phyloP scores from a whole-genome alignment of 2,329 filamentous ascomycete genomes.

The Fusarium phyllophilum region DNA sequence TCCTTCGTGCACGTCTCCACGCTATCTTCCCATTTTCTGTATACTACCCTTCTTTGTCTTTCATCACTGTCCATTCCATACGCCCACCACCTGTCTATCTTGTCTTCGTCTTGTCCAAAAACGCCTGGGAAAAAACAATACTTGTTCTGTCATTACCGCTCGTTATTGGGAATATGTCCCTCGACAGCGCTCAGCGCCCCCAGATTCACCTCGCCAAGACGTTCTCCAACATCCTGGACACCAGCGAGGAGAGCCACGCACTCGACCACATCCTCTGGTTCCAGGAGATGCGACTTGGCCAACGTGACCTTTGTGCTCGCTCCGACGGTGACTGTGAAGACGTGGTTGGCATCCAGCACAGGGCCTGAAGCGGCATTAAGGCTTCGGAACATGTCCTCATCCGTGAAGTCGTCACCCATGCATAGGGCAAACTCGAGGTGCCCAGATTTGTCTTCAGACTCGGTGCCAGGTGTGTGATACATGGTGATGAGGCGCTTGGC shows the following conservation, averaged over 20 bases:
- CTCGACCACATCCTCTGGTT: slow-evolving; percentile 88
- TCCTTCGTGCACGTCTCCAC: neutral
- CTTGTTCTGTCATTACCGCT: slow-evolving; percentile 30
- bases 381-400: slow-evolving; percentile 95
- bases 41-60: slow-evolving; percentile 2
- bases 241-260: slow-evolving; percentile 66
- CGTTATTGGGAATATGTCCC: slow-evolving; percentile 58
- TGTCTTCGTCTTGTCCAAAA: slow-evolving; percentile 36
- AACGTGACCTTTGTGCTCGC: slow-evolving; percentile 92
- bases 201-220: slow-evolving; percentile 64
- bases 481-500: slow-evolving; percentile 82
- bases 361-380: slow-evolving; percentile 69
- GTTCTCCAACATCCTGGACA: slow-evolving; percentile 52
- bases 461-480: slow-evolving; percentile 67
- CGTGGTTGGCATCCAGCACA: slow-evolving; percentile 67
- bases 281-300: slow-evolving; percentile 88
- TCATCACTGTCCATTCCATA: slow-evolving; percentile 16
- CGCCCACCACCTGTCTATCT: slow-evolving; percentile 38
- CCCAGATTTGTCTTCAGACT: slow-evolving; percentile 57
- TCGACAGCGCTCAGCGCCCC: slow-evolving; percentile 65
- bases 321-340: slow-evolving; percentile 93
- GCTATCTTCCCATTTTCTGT: slow-evolving; percentile 21
- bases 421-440: slow-evolving; percentile 89
- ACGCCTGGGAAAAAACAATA: slow-evolving; percentile 38
- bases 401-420: slow-evolving; percentile 94